phyloP scores from a whole-genome alignment of 2,329 filamentous ascomycete species.

The Beauveria brongniartii region DNA sequence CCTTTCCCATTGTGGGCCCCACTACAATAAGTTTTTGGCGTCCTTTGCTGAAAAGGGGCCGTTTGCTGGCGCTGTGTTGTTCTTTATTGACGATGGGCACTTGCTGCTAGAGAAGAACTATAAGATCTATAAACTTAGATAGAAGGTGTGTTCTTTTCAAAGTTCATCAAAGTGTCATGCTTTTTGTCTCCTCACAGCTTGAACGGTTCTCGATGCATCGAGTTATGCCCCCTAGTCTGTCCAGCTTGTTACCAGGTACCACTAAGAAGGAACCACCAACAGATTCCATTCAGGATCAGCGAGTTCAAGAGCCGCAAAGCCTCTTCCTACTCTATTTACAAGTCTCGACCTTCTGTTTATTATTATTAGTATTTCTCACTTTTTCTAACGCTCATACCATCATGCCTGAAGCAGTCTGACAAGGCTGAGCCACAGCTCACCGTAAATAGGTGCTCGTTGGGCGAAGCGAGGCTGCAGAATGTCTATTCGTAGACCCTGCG shows the following conservation, averaged over 20 bases:
- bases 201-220: no score
- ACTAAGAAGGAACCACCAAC: no score
- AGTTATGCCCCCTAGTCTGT: background rate
- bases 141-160: no score
- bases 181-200: no score
- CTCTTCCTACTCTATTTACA: background rate
- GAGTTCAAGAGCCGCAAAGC: background rate
- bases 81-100: no score
- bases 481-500: background rate
- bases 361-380: background rate
- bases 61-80: background rate
- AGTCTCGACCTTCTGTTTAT: background rate
- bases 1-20: slow-evolving; percentile 15
- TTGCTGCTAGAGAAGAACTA: no score
- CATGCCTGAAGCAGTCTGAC: background rate
- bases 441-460: background rate
- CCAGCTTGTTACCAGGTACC: background rate
- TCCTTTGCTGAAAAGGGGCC: background rate
- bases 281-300: background rate
- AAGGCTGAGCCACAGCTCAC: background rate
- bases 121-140: no score
- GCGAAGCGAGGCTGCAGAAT: background rate
- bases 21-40: background rate
- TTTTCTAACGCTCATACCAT: background rate
- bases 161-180: no score